A percentile compares a stretch with the other conserved stretches of the same genome.
Evolutionary conservation across 306 rosid species (phyloP).

Genomic region (Castanea mollissima): DNA sequence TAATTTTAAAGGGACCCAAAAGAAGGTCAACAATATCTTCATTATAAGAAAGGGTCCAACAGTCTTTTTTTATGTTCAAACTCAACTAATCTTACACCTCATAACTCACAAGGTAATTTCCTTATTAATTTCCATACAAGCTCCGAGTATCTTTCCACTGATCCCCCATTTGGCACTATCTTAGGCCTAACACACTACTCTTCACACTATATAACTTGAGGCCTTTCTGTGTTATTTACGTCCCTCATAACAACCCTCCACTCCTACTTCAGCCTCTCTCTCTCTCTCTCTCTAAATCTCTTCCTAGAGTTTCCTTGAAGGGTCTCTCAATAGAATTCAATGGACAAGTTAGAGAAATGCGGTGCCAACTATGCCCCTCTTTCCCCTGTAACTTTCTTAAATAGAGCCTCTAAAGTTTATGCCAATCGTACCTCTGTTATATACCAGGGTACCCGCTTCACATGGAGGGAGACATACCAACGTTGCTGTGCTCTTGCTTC

Average conservation of each 20-base stretch:
- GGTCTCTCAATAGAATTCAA: neutral
- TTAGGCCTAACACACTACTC: neutral
- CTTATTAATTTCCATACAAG: neutral
- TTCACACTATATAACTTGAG: neutral
- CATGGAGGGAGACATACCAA: constrained; percentile 69
- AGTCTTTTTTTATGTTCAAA: neutral
- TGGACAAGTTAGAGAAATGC: constrained; percentile 65
- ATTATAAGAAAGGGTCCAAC: neutral
- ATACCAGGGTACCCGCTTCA: constrained; percentile 60
- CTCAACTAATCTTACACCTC: neutral
- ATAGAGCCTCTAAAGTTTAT: constrained; percentile 63
- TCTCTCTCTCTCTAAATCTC: neutral
- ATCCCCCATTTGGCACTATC: neutral
- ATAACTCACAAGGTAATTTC: neutral
- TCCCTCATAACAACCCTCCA: too few species aligned
- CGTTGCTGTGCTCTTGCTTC: constrained; percentile 85
- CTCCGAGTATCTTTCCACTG: neutral
- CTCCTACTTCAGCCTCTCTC: neutral
- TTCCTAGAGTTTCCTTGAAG: too few species aligned
- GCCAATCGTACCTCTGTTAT: constrained; percentile 59
- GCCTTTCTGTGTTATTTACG: neutral
- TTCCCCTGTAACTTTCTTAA: constrained; percentile 65
- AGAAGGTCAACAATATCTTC: neutral
- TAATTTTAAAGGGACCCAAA: neutral
- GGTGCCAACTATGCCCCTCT: constrained; percentile 61